phyloP scores from a whole-genome alignment of 1,284 basidiomycete genomes.

The Thecaphora thlaspeos region DNA sequence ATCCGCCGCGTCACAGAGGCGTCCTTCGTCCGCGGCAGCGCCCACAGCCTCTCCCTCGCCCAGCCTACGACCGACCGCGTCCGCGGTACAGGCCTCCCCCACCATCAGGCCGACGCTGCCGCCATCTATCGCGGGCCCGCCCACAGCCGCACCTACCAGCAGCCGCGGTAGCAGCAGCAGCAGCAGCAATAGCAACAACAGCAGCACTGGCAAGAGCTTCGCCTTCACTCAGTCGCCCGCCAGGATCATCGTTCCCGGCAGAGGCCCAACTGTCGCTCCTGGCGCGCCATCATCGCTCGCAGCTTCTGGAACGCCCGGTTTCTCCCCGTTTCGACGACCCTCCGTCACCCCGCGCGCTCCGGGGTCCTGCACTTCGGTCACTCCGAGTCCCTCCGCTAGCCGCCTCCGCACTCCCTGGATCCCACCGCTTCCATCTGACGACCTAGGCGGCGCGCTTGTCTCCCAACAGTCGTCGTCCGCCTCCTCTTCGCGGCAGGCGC shows the following conservation, averaged over 20 bases:
- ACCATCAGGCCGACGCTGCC: constrained; percentile 6
- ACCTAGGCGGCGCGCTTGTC: neutral
- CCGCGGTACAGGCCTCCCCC: neutral
- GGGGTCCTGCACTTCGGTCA: constrained; percentile 25
- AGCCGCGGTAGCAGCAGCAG: too few species aligned
- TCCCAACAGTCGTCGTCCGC: too few species aligned
- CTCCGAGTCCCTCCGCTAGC: constrained; percentile 2
- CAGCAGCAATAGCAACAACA: too few species aligned
- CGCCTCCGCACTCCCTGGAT: neutral
- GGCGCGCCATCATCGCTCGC: too few species aligned
- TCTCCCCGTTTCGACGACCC: constrained; percentile 19
- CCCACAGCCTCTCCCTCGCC: constrained; percentile 4
- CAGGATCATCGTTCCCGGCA: neutral
- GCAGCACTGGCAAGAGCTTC: constrained; percentile 16
- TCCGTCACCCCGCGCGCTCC: constrained; percentile 25
- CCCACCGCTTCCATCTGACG: neutral
- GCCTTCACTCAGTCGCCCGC: constrained; percentile 25
- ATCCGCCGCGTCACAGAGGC: constrained; percentile 6
- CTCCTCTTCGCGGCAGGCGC: too few species aligned
- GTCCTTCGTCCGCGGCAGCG: neutral
- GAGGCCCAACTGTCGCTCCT: neutral
- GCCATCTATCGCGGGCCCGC: constrained; percentile 7
- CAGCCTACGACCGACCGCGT: too few species aligned
- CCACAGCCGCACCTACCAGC: neutral
- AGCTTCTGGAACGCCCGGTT: too few species aligned